These are phyloP conservation scores for Cercospora canescens DNA, from an alignment of 2,329 filamentous ascomycete species.

Conservation along the genomic window DNA sequence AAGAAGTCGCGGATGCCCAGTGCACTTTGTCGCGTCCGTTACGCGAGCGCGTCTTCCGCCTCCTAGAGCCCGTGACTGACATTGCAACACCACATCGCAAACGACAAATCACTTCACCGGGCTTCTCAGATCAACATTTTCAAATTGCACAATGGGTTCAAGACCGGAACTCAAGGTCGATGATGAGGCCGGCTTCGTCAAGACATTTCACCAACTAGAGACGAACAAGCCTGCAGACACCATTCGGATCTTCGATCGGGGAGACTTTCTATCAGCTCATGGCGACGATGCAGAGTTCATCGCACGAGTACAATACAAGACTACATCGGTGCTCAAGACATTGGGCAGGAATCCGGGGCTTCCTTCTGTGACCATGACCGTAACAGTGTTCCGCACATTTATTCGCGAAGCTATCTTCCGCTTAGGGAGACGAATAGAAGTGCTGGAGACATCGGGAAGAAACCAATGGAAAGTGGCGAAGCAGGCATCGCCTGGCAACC, in stretches of 20 bases:
- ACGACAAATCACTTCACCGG: neutral
- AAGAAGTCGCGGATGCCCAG: neutral
- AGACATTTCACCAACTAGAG: constrained; percentile 87
- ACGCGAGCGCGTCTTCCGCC: constrained; percentile 3
- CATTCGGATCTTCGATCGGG: constrained; percentile 87
- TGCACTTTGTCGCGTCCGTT: neutral
- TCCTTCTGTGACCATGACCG: constrained; percentile 90
- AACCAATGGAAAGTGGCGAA: constrained; percentile 93
- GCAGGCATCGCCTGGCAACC: constrained; percentile 82
- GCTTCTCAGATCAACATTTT: neutral
- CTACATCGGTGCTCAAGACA: constrained; percentile 89
- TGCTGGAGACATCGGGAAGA: constrained; percentile 76
- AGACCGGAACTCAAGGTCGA: constrained; percentile 71
- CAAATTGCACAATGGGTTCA: constrained; percentile 48
- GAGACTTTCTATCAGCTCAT: constrained; percentile 95
- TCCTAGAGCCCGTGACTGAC: neutral
- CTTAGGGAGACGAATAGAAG: constrained; percentile 85
- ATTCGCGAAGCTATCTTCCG: constrained; percentile 91
- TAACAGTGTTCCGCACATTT: constrained; percentile 94
- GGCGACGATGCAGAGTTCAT: constrained; percentile 83
- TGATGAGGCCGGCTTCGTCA: constrained; percentile 95
- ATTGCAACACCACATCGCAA: neutral
- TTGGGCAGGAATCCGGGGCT: constrained; percentile 83
- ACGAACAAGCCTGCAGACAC: constrained; percentile 71
- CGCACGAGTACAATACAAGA: constrained; percentile 87